A percentile compares a stretch with the other conserved stretches of the same genome.
Evolutionary conservation across 179 eudicot species (phyloP).

Genomic region (Dionaea muscipula): DNA sequence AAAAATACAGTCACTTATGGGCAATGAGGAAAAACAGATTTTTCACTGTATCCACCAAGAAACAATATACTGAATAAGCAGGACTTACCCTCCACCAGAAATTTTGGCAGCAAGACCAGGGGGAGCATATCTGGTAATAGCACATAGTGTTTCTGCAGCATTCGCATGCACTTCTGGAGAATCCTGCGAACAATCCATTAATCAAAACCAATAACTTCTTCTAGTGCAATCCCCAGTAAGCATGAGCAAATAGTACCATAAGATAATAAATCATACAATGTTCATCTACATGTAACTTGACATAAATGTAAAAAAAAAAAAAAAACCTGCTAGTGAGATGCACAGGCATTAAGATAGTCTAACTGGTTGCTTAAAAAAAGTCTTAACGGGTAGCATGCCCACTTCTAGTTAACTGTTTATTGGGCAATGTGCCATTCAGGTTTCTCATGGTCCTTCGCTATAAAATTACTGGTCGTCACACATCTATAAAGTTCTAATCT

Average conservation of each 20-base stretch:
- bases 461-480: too few species aligned
- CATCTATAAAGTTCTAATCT: too few species aligned
- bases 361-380: too few species aligned
- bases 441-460: too few species aligned
- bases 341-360: too few species aligned
- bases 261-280: too few species aligned
- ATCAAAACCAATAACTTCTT: background rate
- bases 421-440: too few species aligned
- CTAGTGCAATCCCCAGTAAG: background rate
- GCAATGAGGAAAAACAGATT: background rate
- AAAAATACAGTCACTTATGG: background rate
- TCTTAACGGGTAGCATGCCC: too few species aligned
- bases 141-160: constrained; percentile 88
- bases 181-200: constrained; percentile 42
- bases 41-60: background rate
- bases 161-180: constrained; percentile 95
- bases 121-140: constrained; percentile 80
- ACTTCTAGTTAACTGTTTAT: too few species aligned
- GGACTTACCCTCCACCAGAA: constrained; percentile 71
- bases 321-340: too few species aligned
- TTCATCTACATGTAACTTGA: too few species aligned
- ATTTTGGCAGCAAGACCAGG: constrained; percentile 74
- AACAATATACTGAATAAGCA: background rate
- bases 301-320: too few species aligned
- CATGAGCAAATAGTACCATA: background rate